Percentiles rank a stretch among this genome's conserved stretches.
Evolutionary conservation across 495 filamentous ascomycete species (phyloP).

Genomic region (Neurospora cerealis): DNA sequence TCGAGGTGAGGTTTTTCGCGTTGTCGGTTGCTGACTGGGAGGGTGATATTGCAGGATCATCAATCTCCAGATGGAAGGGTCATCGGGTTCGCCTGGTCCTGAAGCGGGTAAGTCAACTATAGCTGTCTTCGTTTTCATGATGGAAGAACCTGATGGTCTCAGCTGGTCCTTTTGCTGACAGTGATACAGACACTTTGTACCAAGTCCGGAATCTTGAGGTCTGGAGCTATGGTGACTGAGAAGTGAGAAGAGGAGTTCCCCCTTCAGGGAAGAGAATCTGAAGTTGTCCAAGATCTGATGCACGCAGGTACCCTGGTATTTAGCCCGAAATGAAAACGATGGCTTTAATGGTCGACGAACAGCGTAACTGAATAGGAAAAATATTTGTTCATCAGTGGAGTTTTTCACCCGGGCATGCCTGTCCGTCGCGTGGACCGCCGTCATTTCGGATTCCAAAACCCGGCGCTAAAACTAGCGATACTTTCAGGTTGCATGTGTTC

Average conservation of each 20-base stretch:
- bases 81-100: conserved; percentile 37
- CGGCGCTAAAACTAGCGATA: background rate
- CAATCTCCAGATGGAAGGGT: conserved; percentile 41
- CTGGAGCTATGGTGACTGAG: conserved; percentile 28
- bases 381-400: background rate
- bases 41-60: conserved; percentile 30
- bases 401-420: background rate
- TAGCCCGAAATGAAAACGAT: background rate
- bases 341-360: background rate
- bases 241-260: background rate
- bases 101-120: conserved; percentile 21
- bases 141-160: background rate
- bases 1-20: background rate
- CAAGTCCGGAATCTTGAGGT: conserved; percentile 31
- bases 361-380: background rate
- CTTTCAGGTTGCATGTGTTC: background rate
- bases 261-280: background rate
- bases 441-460: background rate
- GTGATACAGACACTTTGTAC: conserved; percentile 27
- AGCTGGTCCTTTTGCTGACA: background rate
- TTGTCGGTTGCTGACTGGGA: background rate
- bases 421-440: background rate
- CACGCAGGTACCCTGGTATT: background rate
- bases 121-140: background rate
- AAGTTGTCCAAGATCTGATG: background rate